A percentile compares a stretch with the other conserved stretches of the same genome.
Evolutionary conservation across 164 flowering plant species (phyloP).

Genomic region (Macadamia tetraphylla): DNA sequence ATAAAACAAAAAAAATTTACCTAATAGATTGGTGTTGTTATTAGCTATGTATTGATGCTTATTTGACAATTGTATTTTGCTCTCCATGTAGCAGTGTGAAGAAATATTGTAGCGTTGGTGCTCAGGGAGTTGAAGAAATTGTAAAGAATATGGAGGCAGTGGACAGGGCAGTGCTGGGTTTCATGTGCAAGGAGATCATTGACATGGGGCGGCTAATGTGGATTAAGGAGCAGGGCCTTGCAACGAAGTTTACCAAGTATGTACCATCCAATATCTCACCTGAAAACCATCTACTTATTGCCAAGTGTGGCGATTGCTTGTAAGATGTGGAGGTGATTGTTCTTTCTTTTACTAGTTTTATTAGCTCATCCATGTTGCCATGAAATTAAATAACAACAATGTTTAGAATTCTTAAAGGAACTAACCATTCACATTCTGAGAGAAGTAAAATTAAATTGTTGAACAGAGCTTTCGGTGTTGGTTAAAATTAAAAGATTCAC

Average conservation of each 20-base stretch:
- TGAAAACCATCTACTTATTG: slow-evolving; percentile 77
- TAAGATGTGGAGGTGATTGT: background rate
- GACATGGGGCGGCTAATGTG: slow-evolving; percentile 83
- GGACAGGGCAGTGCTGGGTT: slow-evolving; percentile 79
- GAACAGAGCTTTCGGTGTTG: too few species aligned
- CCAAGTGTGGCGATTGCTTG: slow-evolving; percentile 16
- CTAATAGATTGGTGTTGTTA: background rate
- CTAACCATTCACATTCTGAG: too few species aligned
- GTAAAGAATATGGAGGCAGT: slow-evolving; percentile 48
- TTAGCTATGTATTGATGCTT: background rate
- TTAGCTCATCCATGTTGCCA: too few species aligned
- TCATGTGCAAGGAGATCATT: slow-evolving; percentile 86
- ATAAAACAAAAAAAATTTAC: background rate
- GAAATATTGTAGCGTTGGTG: slow-evolving; percentile 12
- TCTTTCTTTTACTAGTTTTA: background rate
- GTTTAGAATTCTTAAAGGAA: too few species aligned
- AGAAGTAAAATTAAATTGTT: too few species aligned
- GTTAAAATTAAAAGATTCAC: too few species aligned
- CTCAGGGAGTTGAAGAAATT: slow-evolving; percentile 41
- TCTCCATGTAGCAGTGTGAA: slow-evolving; percentile 27
- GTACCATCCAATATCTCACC: slow-evolving; percentile 77
- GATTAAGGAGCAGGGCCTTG: slow-evolving; percentile 54
- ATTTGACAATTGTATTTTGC: slow-evolving; percentile 3
- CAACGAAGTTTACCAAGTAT: slow-evolving; percentile 58
- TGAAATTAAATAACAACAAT: too few species aligned